Evolutionary conservation across 176 grass and related monocot species (phyloP).

Genomic region (Bolboschoenus planiculmis): DNA sequence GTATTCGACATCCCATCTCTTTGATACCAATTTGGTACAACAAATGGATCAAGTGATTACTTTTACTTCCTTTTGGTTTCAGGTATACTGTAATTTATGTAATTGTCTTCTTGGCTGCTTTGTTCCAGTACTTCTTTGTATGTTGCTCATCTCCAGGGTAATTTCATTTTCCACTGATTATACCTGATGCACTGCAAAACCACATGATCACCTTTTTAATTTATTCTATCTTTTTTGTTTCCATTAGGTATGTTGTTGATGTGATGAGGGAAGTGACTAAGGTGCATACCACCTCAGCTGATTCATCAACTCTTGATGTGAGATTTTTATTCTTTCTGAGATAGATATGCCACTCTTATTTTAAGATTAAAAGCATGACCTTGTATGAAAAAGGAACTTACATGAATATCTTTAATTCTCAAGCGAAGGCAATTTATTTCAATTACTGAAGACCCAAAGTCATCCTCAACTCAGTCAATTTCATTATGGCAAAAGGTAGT

Average conservation of each 20-base stretch:
- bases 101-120: slow-evolving; percentile 25
- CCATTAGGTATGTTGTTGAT: slow-evolving; percentile 34
- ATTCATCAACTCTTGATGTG: slow-evolving; percentile 17
- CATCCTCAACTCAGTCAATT: background rate
- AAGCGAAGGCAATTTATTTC: slow-evolving; percentile 26
- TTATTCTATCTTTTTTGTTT: background rate
- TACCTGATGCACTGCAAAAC: background rate
- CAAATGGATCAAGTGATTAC: background rate
- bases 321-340: background rate
- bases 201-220: background rate
- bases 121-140: slow-evolving; percentile 32
- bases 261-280: slow-evolving; percentile 23
- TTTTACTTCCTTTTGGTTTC: slow-evolving; percentile 1
- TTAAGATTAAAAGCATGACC: background rate
- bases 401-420: slow-evolving; percentile 20
- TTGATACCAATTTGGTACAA: background rate
- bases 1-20: slow-evolving; percentile 17
- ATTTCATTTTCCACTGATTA: background rate
- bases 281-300: slow-evolving; percentile 8
- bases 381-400: background rate
- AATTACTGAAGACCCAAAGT: background rate
- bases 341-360: background rate
- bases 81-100: slow-evolving; percentile 31
- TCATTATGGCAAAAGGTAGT: slow-evolving; percentile 19
- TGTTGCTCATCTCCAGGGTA: slow-evolving; percentile 35